Evolutionary conservation across 805 yeast species (phyloP), one percentile per base, ranked within the genome.

Genomic region (Yarrowia sp.): DNA sequence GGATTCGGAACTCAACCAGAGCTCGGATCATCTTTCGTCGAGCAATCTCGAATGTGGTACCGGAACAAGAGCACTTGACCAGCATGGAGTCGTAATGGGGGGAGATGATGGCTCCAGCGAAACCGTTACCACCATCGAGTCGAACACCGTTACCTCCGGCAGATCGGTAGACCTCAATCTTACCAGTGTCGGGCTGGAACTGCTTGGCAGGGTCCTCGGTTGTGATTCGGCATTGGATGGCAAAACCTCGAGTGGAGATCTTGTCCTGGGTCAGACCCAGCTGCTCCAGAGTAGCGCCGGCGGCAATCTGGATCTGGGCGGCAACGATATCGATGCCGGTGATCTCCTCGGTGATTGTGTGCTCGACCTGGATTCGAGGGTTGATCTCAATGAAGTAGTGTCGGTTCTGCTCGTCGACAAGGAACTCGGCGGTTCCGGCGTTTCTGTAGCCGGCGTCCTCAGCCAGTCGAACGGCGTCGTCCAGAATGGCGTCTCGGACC

Each of bases 131-230:
- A 82, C 99, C 99, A 76, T 94, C 99, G 73, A 95, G 85, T 82
- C 99, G 88, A 58, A 95, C 98, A 79, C 99, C 99, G 77, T 95
- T 95, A 84, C 99, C 99, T 81, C 99, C 99, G 24, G 98, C 91
- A 55, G 98, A 92, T 79, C 98, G 87, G 83, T 94, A 94, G 55
- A 94, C 99, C 80, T 94, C 99, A 74, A 94, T 90, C 80, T 93
- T 92, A 77, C 99, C 99, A 3, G 98, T 95, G 78, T 94, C 99
- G 15, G 99, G 99, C 81, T 91, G 98, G 87, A 94, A 94, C 77
- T 90, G 91, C 82, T 93, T 93, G 65, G 96, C 77, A 13, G 99
- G 98, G 78, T 94, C 99, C 80, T 95, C 99, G 64, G 99, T 94
- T 69, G 98, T 94, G 82, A 95, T 95, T 84, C 99, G 92, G 83